These are phyloP conservation scores for Colletotrichum sp. DNA, from an alignment of 2,329 filamentous ascomycete species.

Conservation along the genomic window DNA sequence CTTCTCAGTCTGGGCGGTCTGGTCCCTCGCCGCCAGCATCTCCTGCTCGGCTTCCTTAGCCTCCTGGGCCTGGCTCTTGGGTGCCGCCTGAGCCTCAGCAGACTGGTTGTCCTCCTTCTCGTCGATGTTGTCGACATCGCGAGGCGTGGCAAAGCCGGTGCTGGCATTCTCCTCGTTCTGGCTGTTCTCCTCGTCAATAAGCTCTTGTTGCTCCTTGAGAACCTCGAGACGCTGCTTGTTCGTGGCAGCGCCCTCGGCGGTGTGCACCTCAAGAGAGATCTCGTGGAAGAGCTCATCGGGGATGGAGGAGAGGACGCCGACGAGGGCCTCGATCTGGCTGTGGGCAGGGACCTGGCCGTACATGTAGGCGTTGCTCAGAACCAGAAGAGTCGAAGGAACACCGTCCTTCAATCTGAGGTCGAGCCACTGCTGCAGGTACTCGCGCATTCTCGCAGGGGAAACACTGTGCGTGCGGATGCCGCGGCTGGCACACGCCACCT, in stretches of 20 bases:
- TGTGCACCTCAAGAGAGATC: slow-evolving; percentile 98
- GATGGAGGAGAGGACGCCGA: slow-evolving; percentile 90
- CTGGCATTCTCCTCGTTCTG: slow-evolving; percentile 84
- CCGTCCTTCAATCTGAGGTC: slow-evolving; percentile 91
- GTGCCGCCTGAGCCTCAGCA: slow-evolving; percentile 53
- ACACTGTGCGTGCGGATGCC: slow-evolving; percentile 93
- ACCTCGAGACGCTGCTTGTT: slow-evolving; percentile 99
- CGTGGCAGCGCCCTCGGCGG: slow-evolving; percentile 92
- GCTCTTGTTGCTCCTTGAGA: slow-evolving; percentile 95
- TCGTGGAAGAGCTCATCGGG: slow-evolving; percentile 99
- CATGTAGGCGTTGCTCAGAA: slow-evolving; percentile 97
- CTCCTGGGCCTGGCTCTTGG: slow-evolving; percentile 30
- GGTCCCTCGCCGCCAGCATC: slow-evolving; percentile 32
- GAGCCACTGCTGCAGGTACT: slow-evolving; percentile 92
- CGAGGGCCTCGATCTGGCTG: slow-evolving; percentile 90
- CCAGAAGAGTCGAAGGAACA: slow-evolving; percentile 94
- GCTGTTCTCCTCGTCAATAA: slow-evolving; percentile 96
- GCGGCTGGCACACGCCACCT: slow-evolving; percentile 88
- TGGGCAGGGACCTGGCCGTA: slow-evolving; percentile 91
- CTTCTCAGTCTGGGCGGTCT: slow-evolving; percentile 33
- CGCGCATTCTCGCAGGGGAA: slow-evolving; percentile 84
- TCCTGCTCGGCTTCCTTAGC: slow-evolving; percentile 45
- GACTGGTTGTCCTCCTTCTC: slow-evolving; percentile 78
- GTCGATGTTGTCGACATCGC: slow-evolving; percentile 91
- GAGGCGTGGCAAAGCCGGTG: slow-evolving; percentile 74